Conservation (phyloP, 2,329 filamentous ascomycete genomes). For the Botrytis sinoallii region DNA sequence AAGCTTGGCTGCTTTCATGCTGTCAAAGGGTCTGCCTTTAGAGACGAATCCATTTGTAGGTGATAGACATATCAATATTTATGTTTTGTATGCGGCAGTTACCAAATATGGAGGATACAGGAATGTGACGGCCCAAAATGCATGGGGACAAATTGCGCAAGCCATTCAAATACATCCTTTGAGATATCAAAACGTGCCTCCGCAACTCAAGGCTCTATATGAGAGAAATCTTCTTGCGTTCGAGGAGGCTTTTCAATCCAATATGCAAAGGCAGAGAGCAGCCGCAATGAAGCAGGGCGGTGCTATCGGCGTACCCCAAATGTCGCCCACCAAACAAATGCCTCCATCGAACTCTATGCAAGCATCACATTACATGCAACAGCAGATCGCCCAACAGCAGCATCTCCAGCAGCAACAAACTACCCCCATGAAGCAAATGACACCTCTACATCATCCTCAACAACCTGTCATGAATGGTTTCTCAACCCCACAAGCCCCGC, state of each 20-base stretch:
- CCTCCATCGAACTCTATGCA: slow-evolving; percentile 48
- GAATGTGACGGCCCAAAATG: slow-evolving; percentile 63
- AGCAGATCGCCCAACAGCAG: slow-evolving; percentile 47
- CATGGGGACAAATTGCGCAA: slow-evolving; percentile 72
- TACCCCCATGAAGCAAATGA: slow-evolving; percentile 47
- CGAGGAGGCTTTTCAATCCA: slow-evolving; percentile 63
- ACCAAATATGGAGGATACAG: slow-evolving; percentile 76
- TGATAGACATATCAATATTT: slow-evolving; percentile 70
- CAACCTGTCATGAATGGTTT: slow-evolving; percentile 50
- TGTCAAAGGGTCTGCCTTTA: slow-evolving; percentile 66
- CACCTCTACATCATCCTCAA: slow-evolving; percentile 44
- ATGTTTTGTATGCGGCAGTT: slow-evolving; percentile 74
- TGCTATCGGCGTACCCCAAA: slow-evolving; percentile 41
- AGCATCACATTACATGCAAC: slow-evolving; percentile 50
- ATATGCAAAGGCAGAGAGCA: slow-evolving; percentile 47
- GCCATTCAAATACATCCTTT: slow-evolving; percentile 58
- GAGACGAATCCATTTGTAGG: slow-evolving; percentile 72
- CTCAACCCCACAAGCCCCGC: slow-evolving; percentile 45
- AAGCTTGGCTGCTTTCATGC: slow-evolving; percentile 75
- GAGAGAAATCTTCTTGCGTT: slow-evolving; percentile 74
- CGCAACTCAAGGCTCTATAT: slow-evolving; percentile 70
- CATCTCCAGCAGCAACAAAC: slow-evolving; percentile 48
- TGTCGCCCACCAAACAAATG: slow-evolving; percentile 42
- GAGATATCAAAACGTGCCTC: slow-evolving; percentile 63
- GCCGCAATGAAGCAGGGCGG: slow-evolving; percentile 34